Percentiles rank a stretch among this genome's conserved stretches.
phyloP scores from a whole-genome alignment of 2,329 filamentous ascomycete species.

The Chaetomiaceae sp. region DNA sequence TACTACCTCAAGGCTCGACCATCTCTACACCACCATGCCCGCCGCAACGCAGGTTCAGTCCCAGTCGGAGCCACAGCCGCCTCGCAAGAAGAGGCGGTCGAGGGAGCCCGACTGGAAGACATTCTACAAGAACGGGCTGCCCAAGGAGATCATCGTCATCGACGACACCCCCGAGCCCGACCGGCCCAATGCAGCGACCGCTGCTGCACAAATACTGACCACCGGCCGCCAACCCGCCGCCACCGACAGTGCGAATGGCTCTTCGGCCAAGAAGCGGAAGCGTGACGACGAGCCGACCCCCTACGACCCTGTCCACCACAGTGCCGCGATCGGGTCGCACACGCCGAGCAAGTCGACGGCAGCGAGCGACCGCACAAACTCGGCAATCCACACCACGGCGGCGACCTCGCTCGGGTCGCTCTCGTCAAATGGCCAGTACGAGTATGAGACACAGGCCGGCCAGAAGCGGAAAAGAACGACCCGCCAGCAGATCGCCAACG shows the following conservation, averaged over 20 bases:
- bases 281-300: conserved; percentile 52
- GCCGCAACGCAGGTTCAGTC: conserved; percentile 31
- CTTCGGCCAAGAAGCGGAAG: conserved; percentile 64
- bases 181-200: conserved; percentile 34
- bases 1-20: conserved; percentile 28
- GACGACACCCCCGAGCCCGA: conserved; percentile 64
- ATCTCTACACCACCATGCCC: conserved; percentile 36
- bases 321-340: conserved; percentile 61
- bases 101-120: conserved; percentile 70
- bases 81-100: conserved; percentile 51
- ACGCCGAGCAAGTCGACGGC: conserved; percentile 66
- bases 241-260: conserved; percentile 28
- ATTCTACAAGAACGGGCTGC: conserved; percentile 79
- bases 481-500: conserved; percentile 74
- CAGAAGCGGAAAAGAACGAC: conserved; percentile 85
- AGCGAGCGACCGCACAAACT: conserved; percentile 80
- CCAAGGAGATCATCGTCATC: conserved; percentile 82
- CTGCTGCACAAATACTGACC: conserved; percentile 26
- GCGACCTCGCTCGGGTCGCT: conserved; percentile 77
- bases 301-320: conserved; percentile 70
- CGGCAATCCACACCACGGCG: conserved; percentile 76
- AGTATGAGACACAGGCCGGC: conserved; percentile 63
- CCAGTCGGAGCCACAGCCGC: conserved; percentile 30
- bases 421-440: conserved; percentile 58
- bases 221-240: conserved; percentile 36